Evolutionary conservation across 352 stramenopile genomes (phyloP).

Genomic region (Globisporangium cystogenes): DNA sequence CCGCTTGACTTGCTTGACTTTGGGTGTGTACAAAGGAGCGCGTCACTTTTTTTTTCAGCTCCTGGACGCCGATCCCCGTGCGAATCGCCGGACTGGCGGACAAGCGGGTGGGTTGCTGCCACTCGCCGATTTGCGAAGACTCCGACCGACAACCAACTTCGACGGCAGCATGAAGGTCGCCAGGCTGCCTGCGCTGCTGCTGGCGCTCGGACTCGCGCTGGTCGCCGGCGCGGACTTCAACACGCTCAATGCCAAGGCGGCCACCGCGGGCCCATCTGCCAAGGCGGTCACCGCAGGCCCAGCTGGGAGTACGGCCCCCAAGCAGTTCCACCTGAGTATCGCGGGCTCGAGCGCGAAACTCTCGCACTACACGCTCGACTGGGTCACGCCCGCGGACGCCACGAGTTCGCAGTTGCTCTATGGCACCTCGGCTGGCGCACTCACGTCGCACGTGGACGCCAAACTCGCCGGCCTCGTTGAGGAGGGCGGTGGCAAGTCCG

Average conservation of each 20-base stretch:
- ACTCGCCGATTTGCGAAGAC: background rate
- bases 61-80: no score
- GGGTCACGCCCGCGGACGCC: slow-evolving; percentile 36
- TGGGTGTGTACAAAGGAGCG: background rate
- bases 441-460: slow-evolving; percentile 27
- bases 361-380: slow-evolving; percentile 67
- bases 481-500: slow-evolving; percentile 23
- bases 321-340: slow-evolving; percentile 70
- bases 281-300: background rate
- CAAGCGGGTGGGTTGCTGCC: no score
- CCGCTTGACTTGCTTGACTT: background rate
- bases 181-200: background rate
- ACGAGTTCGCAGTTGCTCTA: slow-evolving; percentile 35
- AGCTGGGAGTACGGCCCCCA: background rate
- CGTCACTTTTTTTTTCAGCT: background rate
- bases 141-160: background rate
- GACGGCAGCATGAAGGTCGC: background rate
- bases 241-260: background rate
- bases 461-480: slow-evolving; percentile 41
- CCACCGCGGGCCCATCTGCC: no score
- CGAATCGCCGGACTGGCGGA: no score
- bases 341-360: slow-evolving; percentile 22
- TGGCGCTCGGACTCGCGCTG: slow-evolving; percentile 3
- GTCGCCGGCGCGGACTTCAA: slow-evolving; percentile 4
- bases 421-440: slow-evolving; percentile 29